phyloP scores from a whole-genome alignment of 73 alveolate species.

The Paramecium sonneborni region DNA sequence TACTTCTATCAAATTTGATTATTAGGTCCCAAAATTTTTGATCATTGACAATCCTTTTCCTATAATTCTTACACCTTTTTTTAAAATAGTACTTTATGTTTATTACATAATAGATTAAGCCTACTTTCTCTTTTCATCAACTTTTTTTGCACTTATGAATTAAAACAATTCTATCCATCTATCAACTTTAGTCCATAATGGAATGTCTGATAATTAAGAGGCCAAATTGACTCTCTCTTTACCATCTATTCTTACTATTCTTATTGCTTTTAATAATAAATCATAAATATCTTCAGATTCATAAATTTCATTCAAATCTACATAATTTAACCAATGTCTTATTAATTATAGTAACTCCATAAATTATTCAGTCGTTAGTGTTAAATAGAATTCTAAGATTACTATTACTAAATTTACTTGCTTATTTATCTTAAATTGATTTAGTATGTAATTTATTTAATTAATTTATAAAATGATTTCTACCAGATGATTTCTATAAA shows the following conservation, averaged over 20 bases:
- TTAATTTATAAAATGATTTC: neutral
- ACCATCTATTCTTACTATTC: conserved; percentile 5
- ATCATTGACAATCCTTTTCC: conserved; percentile 6
- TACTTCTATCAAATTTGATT: conserved; percentile 36
- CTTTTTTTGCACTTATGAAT: conserved; percentile 48
- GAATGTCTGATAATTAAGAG: conserved; percentile 6
- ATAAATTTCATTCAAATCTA: conserved; percentile 28
- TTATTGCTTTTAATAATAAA: neutral
- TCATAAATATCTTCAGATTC: conserved; percentile 48
- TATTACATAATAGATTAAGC: neutral
- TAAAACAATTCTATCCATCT: conserved; percentile 57
- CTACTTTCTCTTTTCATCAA: conserved; percentile 61
- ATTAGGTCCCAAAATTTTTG: neutral
- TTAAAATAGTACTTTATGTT: neutral
- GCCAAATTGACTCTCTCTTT: conserved; percentile 11
- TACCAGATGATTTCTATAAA: conserved; percentile 13
- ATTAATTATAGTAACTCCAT: neutral
- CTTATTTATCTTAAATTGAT: neutral
- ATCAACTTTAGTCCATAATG: neutral
- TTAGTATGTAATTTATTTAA: neutral
- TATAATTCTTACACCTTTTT: conserved; percentile 53
- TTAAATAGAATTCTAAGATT: conserved; percentile 3
- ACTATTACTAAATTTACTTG: neutral
- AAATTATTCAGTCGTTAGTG: neutral
- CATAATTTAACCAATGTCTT: conserved; percentile 27